phyloP scores from a whole-genome alignment of 2,329 filamentous ascomycete species.

The Gremmenia infestans region DNA sequence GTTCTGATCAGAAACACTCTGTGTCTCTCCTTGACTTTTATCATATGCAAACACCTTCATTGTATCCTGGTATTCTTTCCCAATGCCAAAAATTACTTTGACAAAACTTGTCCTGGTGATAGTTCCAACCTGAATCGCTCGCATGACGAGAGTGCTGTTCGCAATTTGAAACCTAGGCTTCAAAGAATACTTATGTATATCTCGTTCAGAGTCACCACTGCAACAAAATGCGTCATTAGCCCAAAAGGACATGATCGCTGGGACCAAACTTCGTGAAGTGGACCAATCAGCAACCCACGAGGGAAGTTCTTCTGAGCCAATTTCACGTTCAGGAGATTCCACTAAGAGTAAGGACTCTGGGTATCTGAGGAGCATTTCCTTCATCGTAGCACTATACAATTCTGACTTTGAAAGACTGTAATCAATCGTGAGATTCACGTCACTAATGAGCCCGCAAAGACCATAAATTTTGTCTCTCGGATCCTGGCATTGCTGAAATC shows the following conservation, averaged over 20 bases:
- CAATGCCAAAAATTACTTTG: background rate
- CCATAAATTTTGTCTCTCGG: slow-evolving; percentile 1
- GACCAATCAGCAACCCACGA: slow-evolving; percentile 5
- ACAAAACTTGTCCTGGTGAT: background rate
- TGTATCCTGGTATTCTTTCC: background rate
- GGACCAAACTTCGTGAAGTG: background rate
- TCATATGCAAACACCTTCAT: background rate
- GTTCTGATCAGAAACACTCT: background rate
- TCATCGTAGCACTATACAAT: background rate
- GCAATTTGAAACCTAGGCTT: too few species aligned
- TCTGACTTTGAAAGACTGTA: background rate
- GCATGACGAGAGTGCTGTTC: background rate
- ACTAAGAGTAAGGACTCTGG: background rate
- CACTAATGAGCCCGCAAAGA: background rate
- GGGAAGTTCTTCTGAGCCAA: background rate
- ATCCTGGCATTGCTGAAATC: slow-evolving; percentile 1
- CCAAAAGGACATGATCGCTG: background rate
- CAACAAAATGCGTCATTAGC: background rate
- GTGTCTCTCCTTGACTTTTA: background rate
- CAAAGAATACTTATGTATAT: background rate
- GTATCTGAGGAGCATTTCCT: background rate
- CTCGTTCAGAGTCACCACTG: background rate
- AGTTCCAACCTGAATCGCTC: background rate
- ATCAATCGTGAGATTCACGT: background rate
- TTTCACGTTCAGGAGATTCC: background rate